phyloP scores from a whole-genome alignment of 1,284 basidiomycete species.

The Anthracocystis panici-leucophaei region DNA sequence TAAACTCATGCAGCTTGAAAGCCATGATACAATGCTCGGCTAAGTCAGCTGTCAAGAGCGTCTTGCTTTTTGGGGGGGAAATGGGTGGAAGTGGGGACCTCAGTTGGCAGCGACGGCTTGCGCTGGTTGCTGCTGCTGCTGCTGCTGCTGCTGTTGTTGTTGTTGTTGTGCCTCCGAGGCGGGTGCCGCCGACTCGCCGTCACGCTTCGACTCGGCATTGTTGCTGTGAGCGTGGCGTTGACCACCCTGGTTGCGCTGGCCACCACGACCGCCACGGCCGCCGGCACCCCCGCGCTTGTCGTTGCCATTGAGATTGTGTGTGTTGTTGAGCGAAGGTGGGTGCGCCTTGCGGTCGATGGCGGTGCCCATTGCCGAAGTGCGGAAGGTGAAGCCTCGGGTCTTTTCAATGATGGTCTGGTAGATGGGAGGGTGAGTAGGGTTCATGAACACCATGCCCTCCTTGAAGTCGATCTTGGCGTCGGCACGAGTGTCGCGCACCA shows the following conservation, averaged over 20 bases:
- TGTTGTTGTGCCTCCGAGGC: constrained; percentile 32
- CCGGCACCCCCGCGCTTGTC: constrained; percentile 53
- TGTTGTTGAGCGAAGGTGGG: constrained; percentile 52
- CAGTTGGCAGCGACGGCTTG: constrained; percentile 45
- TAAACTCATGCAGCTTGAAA: neutral
- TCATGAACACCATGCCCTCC: constrained; percentile 95
- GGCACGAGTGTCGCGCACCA: constrained; percentile 95
- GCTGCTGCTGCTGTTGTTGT: too few relatives aligned
- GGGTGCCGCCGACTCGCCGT: constrained; percentile 32
- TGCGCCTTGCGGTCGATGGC: constrained; percentile 77
- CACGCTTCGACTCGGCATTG: constrained; percentile 36
- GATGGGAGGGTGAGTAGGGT: constrained; percentile 86
- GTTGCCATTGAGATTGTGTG: constrained; percentile 53
- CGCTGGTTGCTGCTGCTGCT: constrained; percentile 32
- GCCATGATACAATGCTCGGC: constrained; percentile 15
- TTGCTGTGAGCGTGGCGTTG: constrained; percentile 28
- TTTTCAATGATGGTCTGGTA: constrained; percentile 97
- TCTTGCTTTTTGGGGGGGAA: constrained; percentile 19
- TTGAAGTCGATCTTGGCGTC: constrained; percentile 98
- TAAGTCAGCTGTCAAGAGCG: constrained; percentile 5
- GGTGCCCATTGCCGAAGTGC: constrained; percentile 89
- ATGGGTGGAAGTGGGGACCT: neutral
- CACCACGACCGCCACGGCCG: constrained; percentile 59
- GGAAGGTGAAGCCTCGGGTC: constrained; percentile 88
- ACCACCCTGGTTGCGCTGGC: constrained; percentile 53